These are phyloP conservation scores for Phytophthora sansomeana DNA, from an alignment of 352 stramenopile species.

Conservation along the genomic window DNA sequence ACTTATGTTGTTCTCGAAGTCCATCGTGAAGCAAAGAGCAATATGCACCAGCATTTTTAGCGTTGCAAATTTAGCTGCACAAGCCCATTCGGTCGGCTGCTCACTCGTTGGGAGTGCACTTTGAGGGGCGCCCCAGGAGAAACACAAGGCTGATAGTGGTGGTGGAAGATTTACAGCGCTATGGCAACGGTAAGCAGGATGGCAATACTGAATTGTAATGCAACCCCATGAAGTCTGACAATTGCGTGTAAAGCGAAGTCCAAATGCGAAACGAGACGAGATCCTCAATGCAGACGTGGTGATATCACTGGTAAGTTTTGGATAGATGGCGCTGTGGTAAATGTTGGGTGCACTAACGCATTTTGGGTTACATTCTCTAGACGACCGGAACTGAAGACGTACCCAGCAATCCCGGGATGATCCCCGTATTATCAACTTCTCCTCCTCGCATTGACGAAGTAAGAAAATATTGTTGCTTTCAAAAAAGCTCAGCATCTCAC, in stretches of 20 bases:
- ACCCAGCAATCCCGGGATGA: neutral
- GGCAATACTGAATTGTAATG: neutral
- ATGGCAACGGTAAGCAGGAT: slow-evolving; percentile 5
- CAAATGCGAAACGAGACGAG: slow-evolving; percentile 23
- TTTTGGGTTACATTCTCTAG: neutral
- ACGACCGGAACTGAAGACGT: slow-evolving; percentile 8
- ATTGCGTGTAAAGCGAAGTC: neutral
- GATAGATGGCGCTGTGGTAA: too few species aligned
- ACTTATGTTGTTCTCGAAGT: too few species aligned
- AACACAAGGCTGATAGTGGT: neutral
- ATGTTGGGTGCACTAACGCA: neutral
- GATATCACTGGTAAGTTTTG: slow-evolving; percentile 20
- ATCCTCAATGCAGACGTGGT: slow-evolving; percentile 24
- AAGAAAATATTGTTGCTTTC: neutral
- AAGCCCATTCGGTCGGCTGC: neutral
- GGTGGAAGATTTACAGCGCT: neutral
- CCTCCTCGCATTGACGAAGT: slow-evolving; percentile 20
- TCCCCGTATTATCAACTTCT: neutral
- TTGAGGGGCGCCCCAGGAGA: neutral
- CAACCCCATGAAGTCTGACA: too few species aligned
- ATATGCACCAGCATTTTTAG: neutral
- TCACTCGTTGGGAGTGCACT: neutral
- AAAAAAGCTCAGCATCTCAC: neutral
- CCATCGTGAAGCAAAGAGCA: too few species aligned
- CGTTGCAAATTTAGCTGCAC: slow-evolving; percentile 14